phyloP scores from a whole-genome alignment of 441 rosid species.

The Hura crepitans region DNA sequence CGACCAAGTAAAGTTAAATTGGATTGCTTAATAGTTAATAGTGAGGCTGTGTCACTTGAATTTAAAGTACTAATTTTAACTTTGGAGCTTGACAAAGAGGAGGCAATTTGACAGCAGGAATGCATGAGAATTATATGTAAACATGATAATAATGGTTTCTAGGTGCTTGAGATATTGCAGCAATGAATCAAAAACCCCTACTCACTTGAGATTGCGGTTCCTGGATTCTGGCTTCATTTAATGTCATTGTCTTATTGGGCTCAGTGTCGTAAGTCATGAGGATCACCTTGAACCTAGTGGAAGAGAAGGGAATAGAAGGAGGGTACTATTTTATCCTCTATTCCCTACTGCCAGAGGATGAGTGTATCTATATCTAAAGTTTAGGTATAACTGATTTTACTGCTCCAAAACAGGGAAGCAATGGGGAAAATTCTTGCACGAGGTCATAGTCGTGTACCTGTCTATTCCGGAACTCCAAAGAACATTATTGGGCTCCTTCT shows the following conservation, averaged over 20 bases:
- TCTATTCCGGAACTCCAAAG: slow-evolving; percentile 72
- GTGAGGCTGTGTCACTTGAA: background rate
- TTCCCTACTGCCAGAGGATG: background rate
- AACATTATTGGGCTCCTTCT: slow-evolving; percentile 86
- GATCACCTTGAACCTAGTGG: slow-evolving; percentile 9
- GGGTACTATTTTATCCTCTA: background rate
- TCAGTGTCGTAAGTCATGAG: slow-evolving; percentile 20
- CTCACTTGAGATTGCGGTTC: background rate
- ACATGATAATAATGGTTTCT: background rate
- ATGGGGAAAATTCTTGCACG: slow-evolving; percentile 92
- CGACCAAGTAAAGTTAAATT: slow-evolving; percentile 1
- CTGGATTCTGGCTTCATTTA: slow-evolving; percentile 15
- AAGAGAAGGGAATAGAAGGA: background rate
- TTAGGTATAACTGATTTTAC: slow-evolving; percentile 5
- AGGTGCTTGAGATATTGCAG: slow-evolving; percentile 9
- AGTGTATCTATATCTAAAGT: slow-evolving; percentile 3
- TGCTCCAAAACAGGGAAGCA: slow-evolving; percentile 64
- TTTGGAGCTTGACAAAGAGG: background rate
- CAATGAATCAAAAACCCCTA: slow-evolving; percentile 21
- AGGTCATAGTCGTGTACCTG: slow-evolving; percentile 95
- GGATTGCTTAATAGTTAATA: background rate
- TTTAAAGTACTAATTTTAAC: background rate
- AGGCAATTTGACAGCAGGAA: background rate
- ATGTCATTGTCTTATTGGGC: slow-evolving; percentile 28
- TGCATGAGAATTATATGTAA: background rate